A percentile compares a stretch with the other conserved stretches of the same genome.
These are phyloP conservation scores for Penicillium subrubescens DNA, from an alignment of 495 filamentous ascomycete genomes.

Conservation along the genomic window DNA sequence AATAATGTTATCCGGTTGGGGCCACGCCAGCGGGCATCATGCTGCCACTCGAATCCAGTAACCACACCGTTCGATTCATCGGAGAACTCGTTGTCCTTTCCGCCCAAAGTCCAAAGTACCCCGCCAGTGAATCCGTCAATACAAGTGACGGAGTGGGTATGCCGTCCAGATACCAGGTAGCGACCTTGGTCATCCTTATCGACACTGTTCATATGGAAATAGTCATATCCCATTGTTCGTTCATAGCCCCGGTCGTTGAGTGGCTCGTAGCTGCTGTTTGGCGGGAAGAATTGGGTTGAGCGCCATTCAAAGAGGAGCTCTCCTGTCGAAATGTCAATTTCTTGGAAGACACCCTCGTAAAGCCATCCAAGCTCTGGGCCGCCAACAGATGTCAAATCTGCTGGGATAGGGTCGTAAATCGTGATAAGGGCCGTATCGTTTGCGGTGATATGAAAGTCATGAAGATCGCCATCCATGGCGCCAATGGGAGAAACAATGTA, in stretches of 20 bases:
- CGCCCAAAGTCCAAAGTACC: conserved; percentile 57
- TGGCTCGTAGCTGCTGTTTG: conserved; percentile 25
- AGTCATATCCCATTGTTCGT: conserved; percentile 39
- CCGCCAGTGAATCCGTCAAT: conserved; percentile 54
- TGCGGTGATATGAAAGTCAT: conserved; percentile 49
- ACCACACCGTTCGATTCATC: conserved; percentile 44
- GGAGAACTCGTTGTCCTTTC: conserved; percentile 48
- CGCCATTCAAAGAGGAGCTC: conserved; percentile 47
- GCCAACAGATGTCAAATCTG: conserved; percentile 49
- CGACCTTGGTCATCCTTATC: conserved; percentile 55
- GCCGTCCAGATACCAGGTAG: conserved; percentile 57
- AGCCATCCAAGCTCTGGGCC: conserved; percentile 48
- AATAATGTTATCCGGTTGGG: conserved; percentile 49
- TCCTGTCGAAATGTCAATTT: conserved; percentile 46
- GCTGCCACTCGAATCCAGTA: conserved; percentile 55
- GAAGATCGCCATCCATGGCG: conserved; percentile 38
- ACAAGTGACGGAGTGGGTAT: conserved; percentile 46
- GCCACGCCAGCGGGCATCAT: conserved; percentile 50
- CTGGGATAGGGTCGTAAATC: conserved; percentile 49
- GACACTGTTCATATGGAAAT: conserved; percentile 61
- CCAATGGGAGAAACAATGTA: conserved; percentile 41
- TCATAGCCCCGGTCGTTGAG: conserved; percentile 25
- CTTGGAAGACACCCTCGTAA: conserved; percentile 46
- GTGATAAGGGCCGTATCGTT: conserved; percentile 54
- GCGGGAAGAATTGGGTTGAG: conserved; percentile 31